Evolutionary conservation across 2,329 filamentous ascomycete species (phyloP), one percentile per base, ranked within the genome.

Genomic region (Exophiala sp.): DNA sequence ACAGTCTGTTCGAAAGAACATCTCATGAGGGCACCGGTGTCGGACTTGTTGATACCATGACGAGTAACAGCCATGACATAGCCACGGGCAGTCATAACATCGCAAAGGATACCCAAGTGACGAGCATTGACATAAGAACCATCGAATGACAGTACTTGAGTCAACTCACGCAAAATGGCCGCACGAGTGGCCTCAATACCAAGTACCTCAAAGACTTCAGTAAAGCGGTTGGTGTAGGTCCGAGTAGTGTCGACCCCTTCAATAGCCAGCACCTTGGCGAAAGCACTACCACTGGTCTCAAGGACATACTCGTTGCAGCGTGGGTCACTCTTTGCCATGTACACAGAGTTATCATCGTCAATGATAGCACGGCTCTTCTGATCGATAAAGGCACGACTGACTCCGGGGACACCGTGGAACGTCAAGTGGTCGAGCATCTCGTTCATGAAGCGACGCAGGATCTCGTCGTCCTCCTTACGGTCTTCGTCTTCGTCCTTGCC

Each of bases 1-100:
- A 98, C 93, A 0, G 93, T 98, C 70, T 98, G 94, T 71, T 98
- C 93, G 72, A 98, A 98, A 1, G 93, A 98, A 77, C 94, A 98
- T 68, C 93, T 86, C 93, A 98, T 98, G 63, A 98, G 78, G 8
- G 93, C 94, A 75, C 93, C 93, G 55, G 94, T 98, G 66, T 98
- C 93, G 21, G 91, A 88, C 63, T 93, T 83, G 74, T 98, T 98
- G 74, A 98, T 98, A 72, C 93, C 93, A 66, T 98, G 93, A 70
- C 93, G 87, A 48, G 93, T 98, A 57, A 98, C 91, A 11, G 93
- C 91, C 69, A 95, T 95, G 63, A 98, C 83, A 62, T 86, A 85
- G 59, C 93, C 93, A 63, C 93, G 82, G 63, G 94, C 89, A 22
- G 90, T 96, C 93, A 98, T 98, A 57, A 98, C 88, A 72, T 98